Conservation (phyloP, 106 monocot genomes). For the Allium sativum region DNA sequence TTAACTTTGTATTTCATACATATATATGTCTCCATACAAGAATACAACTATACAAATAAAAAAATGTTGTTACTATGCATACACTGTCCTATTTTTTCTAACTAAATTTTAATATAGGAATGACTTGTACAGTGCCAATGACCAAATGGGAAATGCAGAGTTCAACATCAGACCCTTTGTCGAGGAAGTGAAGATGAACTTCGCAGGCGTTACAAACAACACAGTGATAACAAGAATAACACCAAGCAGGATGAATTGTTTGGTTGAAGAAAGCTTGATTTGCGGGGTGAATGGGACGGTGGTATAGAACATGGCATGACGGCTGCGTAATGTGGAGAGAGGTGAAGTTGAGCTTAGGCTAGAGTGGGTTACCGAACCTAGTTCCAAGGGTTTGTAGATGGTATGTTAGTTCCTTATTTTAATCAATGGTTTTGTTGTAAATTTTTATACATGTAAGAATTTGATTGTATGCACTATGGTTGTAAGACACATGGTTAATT, state of each 20-base stretch:
- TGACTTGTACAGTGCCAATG: slow-evolving; percentile 39
- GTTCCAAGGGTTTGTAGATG: slow-evolving; percentile 16
- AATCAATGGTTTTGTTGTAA: too few species aligned
- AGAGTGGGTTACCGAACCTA: slow-evolving; percentile 32
- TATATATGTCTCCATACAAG: too few species aligned
- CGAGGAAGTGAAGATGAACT: slow-evolving; percentile 31
- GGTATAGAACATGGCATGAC: slow-evolving; percentile 30
- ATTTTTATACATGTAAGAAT: too few species aligned
- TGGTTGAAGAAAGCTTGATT: slow-evolving; percentile 44
- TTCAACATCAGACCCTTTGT: slow-evolving; percentile 35
- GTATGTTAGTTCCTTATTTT: too few species aligned
- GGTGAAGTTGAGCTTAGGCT: slow-evolving; percentile 51
- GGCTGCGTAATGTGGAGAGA: slow-evolving; percentile 44
- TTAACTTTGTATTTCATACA: too few species aligned
- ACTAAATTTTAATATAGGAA: slow-evolving; percentile 19
- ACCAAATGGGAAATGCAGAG: slow-evolving; percentile 53
- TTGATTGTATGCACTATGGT: too few species aligned
- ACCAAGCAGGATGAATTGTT: slow-evolving; percentile 33
- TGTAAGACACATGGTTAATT: too few species aligned
- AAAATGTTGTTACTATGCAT: too few species aligned
- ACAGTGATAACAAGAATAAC: slow-evolving; percentile 21
- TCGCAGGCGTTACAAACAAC: slow-evolving; percentile 13
- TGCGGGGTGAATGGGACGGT: slow-evolving; percentile 28
- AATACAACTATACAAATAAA: too few species aligned
- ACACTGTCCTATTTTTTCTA: too few species aligned